Conservation (phyloP, 208 protist genomes). For the Acanthamoeba rhysodes region DNA sequence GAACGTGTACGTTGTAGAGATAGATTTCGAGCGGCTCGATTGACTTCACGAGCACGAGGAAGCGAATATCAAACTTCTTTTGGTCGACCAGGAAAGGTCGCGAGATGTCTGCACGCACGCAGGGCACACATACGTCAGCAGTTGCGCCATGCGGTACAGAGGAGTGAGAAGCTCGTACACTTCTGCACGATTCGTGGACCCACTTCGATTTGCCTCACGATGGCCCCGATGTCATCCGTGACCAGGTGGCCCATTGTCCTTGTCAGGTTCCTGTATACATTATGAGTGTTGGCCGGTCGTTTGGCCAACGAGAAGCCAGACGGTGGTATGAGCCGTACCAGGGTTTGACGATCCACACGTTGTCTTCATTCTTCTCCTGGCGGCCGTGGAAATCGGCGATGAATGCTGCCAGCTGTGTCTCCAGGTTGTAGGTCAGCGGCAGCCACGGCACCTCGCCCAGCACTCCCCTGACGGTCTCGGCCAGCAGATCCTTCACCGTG, state of each 20-base stretch:
- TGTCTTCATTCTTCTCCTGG: slow-evolving; percentile 54
- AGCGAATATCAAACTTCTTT: slow-evolving; percentile 81
- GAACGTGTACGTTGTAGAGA: slow-evolving; percentile 74
- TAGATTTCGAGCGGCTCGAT: slow-evolving; percentile 79
- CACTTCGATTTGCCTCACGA: slow-evolving; percentile 32
- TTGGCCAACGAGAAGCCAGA: background rate
- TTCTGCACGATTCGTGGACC: slow-evolving; percentile 30
- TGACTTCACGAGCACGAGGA: slow-evolving; percentile 79
- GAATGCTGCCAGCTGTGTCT: slow-evolving; percentile 68
- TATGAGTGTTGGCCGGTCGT: background rate
- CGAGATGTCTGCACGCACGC: background rate
- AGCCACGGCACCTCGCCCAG: slow-evolving; percentile 49
- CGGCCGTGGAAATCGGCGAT: slow-evolving; percentile 74
- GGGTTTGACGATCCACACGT: slow-evolving; percentile 82
- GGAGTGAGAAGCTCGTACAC: background rate
- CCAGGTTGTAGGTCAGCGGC: slow-evolving; percentile 76
- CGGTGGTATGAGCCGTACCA: background rate
- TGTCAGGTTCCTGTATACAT: slow-evolving; percentile 30
- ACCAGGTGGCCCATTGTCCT: slow-evolving; percentile 26
- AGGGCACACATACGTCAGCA: background rate
- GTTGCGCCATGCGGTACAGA: background rate
- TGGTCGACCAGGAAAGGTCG: slow-evolving; percentile 38
- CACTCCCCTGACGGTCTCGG: slow-evolving; percentile 18
- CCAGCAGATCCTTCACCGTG: slow-evolving; percentile 69
- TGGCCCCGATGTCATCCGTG: slow-evolving; percentile 38